Evolutionary conservation across 2,329 filamentous ascomycete species (phyloP).

Genomic region (Fusarium sp.): DNA sequence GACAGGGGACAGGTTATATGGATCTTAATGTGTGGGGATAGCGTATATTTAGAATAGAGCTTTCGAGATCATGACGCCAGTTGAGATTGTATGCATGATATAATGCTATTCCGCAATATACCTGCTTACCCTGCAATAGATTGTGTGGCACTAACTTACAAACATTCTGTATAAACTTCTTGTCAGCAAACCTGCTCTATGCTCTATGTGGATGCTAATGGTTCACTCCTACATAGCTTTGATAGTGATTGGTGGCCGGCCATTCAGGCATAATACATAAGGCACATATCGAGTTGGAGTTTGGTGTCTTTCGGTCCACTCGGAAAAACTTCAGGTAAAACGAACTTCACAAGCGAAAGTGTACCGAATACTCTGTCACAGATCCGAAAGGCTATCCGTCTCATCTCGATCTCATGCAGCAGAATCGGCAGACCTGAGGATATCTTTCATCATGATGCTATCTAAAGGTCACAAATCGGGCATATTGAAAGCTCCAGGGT

Average conservation of each 20-base stretch:
- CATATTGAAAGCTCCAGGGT: slow-evolving; percentile 9
- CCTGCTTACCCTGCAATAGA: not conserved
- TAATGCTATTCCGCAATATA: not conserved
- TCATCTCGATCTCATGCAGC: not conserved
- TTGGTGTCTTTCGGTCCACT: too few relatives aligned
- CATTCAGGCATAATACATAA: too few relatives aligned
- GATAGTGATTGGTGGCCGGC: too few relatives aligned
- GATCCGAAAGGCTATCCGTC: not conserved
- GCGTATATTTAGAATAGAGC: not conserved
- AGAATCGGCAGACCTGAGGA: slow-evolving; percentile 12
- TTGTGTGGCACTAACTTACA: not conserved
- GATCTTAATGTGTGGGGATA: not conserved
- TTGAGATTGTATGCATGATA: not conserved
- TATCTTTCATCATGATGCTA: slow-evolving; percentile 5
- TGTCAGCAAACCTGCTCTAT: too few relatives aligned
- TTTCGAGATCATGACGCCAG: not conserved
- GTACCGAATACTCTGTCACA: not conserved
- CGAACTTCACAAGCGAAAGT: too few relatives aligned
- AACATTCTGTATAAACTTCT: too few relatives aligned
- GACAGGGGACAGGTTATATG: not conserved
- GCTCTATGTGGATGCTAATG: too few relatives aligned
- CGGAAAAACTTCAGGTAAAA: too few relatives aligned
- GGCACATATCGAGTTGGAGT: too few relatives aligned
- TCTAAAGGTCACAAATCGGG: not conserved
- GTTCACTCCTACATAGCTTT: too few relatives aligned